A percentile compares a stretch with the other conserved stretches of the same genome.
Conservation (phyloP, 1,139 yeast genomes). For the Taphrina communis region DNA sequence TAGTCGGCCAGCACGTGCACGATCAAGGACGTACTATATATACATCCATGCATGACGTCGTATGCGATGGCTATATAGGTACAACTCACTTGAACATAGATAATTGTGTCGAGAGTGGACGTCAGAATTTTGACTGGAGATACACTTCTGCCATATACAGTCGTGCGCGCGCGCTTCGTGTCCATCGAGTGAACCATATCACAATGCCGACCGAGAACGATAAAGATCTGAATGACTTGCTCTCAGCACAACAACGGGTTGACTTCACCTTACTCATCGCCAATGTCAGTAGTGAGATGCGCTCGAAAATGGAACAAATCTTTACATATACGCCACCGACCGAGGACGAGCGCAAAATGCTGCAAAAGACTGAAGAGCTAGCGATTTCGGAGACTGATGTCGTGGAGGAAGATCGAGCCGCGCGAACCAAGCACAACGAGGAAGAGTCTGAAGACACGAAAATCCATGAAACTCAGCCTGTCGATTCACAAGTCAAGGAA, state of each 20-base stretch:
- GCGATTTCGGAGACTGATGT: slow-evolving; percentile 5
- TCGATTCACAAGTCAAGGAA: slow-evolving; percentile 11
- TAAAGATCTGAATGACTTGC: slow-evolving; percentile 35
- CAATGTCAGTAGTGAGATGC: slow-evolving; percentile 30
- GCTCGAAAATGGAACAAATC: slow-evolving; percentile 11
- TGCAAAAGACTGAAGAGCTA: slow-evolving; percentile 16
- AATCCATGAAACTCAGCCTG: slow-evolving; percentile 6
- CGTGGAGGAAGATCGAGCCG: slow-evolving; percentile 8
- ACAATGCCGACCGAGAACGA: slow-evolving; percentile 34
- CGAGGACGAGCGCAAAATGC: slow-evolving; percentile 22
- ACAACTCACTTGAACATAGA: too few species aligned
- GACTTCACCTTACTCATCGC: slow-evolving; percentile 37
- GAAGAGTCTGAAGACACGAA: not conserved
- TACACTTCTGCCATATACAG: too few species aligned
- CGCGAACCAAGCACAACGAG: not conserved
- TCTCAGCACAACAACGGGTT: slow-evolving; percentile 28
- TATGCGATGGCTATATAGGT: too few species aligned
- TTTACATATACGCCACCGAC: slow-evolving; percentile 29
- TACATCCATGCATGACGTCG: too few species aligned
- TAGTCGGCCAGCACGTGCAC: too few species aligned
- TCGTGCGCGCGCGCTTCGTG: too few species aligned
- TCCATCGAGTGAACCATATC: not conserved
- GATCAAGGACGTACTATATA: too few species aligned
- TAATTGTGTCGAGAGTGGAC: too few species aligned
- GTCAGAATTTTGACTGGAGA: too few species aligned